phyloP scores from a whole-genome alignment of 2,329 filamentous ascomycete species.

The Ceratocystis alfenasii region DNA sequence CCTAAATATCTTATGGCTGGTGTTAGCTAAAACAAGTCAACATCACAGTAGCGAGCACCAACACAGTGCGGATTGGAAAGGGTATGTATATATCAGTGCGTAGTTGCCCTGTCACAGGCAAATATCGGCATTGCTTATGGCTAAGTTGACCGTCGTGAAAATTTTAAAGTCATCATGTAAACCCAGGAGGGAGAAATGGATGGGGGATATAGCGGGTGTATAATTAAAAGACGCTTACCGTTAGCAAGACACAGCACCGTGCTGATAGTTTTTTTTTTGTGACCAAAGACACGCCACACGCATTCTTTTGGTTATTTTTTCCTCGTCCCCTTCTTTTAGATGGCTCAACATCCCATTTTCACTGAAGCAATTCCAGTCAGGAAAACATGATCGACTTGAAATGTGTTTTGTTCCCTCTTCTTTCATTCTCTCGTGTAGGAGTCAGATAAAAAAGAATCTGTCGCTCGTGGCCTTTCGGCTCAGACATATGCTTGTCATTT shows the following conservation, averaged over 20 bases:
- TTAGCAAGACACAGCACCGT: conserved; percentile 3
- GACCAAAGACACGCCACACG: background rate
- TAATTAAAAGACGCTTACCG: conserved; percentile 10
- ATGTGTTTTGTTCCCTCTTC: background rate
- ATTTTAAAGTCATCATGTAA: conserved; percentile 32
- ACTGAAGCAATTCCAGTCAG: background rate
- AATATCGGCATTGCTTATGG: conserved; percentile 37
- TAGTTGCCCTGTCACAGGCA: conserved; percentile 36
- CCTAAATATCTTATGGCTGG: conserved; percentile 3
- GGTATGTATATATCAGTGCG: conserved; percentile 15
- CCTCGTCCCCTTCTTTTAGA: background rate
- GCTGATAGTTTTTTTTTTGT: background rate
- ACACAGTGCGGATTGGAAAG: background rate
- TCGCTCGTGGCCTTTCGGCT: conserved; percentile 43
- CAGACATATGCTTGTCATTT: conserved; percentile 97
- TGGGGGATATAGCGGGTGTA: background rate
- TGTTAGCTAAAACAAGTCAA: conserved; percentile 11
- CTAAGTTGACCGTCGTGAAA: conserved; percentile 41
- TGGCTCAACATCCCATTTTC: background rate
- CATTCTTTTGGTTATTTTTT: background rate
- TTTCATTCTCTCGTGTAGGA: conserved; percentile 5
- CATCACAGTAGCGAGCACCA: background rate
- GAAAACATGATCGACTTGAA: background rate
- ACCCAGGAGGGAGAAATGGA: conserved; percentile 3
- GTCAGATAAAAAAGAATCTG: conserved; percentile 22